Evolutionary conservation across 768 basidiomycete genomes (phyloP).

Genomic region (Hortiboletus flavorubellus): DNA sequence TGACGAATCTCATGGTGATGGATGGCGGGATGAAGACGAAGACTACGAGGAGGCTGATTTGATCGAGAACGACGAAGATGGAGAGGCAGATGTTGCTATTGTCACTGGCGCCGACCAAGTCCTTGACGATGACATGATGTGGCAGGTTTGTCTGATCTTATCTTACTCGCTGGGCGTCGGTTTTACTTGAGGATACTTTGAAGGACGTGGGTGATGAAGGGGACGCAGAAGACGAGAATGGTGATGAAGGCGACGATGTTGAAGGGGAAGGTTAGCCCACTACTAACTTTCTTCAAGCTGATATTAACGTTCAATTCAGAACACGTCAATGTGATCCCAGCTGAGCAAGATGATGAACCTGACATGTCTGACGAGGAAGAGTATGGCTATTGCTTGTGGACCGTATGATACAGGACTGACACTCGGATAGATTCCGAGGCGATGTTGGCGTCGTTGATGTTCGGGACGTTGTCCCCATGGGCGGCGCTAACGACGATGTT

Average conservation of each 20-base stretch:
- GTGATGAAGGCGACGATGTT: slow-evolving; percentile 48
- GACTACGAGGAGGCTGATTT: slow-evolving; percentile 59
- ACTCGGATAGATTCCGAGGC: slow-evolving; percentile 34
- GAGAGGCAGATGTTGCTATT: slow-evolving; percentile 44
- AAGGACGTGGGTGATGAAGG: slow-evolving; percentile 56
- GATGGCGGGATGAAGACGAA: slow-evolving; percentile 58
- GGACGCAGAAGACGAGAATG: slow-evolving; percentile 59
- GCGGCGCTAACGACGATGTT: slow-evolving; percentile 41
- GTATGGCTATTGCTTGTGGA: slow-evolving; percentile 33
- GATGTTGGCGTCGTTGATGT: slow-evolving; percentile 40
- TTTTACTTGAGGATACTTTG: slow-evolving; percentile 8
- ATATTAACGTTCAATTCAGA: slow-evolving; percentile 27
- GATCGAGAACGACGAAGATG: slow-evolving; percentile 59
- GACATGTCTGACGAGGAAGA: slow-evolving; percentile 70
- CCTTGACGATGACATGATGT: slow-evolving; percentile 51
- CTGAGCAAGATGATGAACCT: slow-evolving; percentile 58
- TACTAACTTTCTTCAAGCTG: background rate
- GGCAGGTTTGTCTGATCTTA: slow-evolving; percentile 45
- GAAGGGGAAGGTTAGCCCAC: slow-evolving; percentile 20
- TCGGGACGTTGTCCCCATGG: slow-evolving; percentile 29
- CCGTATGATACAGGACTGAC: slow-evolving; percentile 14
- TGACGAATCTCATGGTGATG: slow-evolving; percentile 41
- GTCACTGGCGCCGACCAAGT: slow-evolving; percentile 48
- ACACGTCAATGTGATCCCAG: slow-evolving; percentile 58
- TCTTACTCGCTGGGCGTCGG: background rate